Conservation (phyloP, 2,329 filamentous ascomycete genomes). For the Chrysoporthe cubensis region DNA sequence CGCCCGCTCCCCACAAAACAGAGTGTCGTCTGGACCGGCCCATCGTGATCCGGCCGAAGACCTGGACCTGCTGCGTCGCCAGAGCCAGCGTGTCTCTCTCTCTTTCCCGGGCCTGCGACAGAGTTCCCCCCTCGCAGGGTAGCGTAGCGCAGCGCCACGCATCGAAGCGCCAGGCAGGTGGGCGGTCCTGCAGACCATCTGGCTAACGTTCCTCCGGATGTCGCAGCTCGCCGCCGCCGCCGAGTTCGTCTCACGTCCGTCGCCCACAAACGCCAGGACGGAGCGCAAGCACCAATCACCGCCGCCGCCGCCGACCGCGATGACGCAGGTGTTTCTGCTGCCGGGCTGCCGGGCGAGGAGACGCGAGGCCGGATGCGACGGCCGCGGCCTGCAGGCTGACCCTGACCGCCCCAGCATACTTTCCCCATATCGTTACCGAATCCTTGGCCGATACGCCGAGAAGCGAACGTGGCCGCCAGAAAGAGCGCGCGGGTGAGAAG, state of each 20-base stretch:
- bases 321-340: not conserved
- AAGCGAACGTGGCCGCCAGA: not conserved
- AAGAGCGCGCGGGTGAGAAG: not conserved
- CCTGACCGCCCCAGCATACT: not conserved
- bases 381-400: not conserved
- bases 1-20: not conserved
- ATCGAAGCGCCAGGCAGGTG: not conserved
- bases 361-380: not conserved
- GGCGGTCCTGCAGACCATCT: not conserved
- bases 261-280: not conserved
- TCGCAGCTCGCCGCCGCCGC: not conserved
- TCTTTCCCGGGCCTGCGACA: not conserved
- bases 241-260: not conserved
- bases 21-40: not conserved
- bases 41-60: too few species aligned
- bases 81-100: not conserved
- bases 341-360: not conserved
- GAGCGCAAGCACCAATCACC: not conserved
- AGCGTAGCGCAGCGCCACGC: not conserved
- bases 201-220: not conserved
- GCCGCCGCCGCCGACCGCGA: too few species aligned
- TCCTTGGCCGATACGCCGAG: not conserved
- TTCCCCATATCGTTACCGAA: too few species aligned
- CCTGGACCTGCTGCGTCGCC: not conserved
- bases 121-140: not conserved